Base-by-base conservation (phyloP, 345 rosid species). In the Bruguiera sexangula region DNA sequence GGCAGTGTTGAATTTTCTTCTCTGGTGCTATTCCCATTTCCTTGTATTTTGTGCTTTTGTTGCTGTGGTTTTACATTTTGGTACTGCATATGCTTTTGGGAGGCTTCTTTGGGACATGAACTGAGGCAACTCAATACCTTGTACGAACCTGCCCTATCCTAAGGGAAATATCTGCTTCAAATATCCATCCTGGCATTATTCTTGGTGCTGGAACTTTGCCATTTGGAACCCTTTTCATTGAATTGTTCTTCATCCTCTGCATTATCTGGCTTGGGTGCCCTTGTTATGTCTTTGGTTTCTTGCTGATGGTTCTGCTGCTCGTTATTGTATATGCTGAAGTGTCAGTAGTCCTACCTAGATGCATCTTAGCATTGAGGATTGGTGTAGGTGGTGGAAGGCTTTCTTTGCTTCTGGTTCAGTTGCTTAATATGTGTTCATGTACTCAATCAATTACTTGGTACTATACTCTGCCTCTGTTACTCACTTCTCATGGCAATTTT, bases 161-260 rank as follows among this genome's bases (percentile, higher is more conserved):
- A 52, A 66, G 60, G 69, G 60, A 66, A 18, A 66, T 66, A 19
- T 26, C 43, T 48, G 60, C 36, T 3, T 22, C 13, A 66, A 66
- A 30, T 66, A 52, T 30, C 48, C 58, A 26, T 66, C 69, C 13
- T 66, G 69, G 69, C 69, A 19, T 66, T 27, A 60, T 54, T 54
- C 59, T 54, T n/a, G 26, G 9, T 53, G 57, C 27, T 53, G 57
- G 57, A 53, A 53, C 57, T 11, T 32, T 66, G 9, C 69, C 60
- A 19, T 66, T 66, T 46, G 39, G 69, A 22, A 66, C 59, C 34
- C 69, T 66, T 51, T 66, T 66, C 59, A 66, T 50, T 19, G 59
- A 66, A 29, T 34, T 66, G 36, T 66, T 50, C 69, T 66, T 51
- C 60, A 51, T 66, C 69, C 57, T 66, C 13, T 66, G 39, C 15